Base-by-base conservation (phyloP, 73 alveolate species). In the Effrenium voratum region DNA sequence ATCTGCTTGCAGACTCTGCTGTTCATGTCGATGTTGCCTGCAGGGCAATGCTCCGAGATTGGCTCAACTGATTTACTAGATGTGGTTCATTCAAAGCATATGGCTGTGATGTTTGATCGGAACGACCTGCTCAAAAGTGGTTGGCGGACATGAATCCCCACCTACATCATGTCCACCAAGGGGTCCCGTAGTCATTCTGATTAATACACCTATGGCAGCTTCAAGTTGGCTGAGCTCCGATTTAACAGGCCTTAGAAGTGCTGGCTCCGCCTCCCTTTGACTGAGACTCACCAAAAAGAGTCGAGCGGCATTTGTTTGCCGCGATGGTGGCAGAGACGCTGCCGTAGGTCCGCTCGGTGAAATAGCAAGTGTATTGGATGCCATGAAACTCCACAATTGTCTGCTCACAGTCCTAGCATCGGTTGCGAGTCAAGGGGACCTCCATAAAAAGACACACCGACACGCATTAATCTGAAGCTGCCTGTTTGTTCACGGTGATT, bases 301-400 rank as follows among this genome's bases (percentile, higher is more conserved):
- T 57, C 97, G 4, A 68, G 97, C 16, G 22, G 32, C 97, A 90
- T 36, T 87, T 70, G 44, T 75, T 66, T 32, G 66, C 88, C 47
- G 66, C 36, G 30, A 90, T 44, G 38, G 75, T 55, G 43, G 88
- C 52, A 28, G 97, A 66, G 52, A 68, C 36, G 88, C 97, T 70
- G 83, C 97, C 97, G 3, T 70, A 90, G 24, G 76, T 70, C 0
- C 3, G 43, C 75, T 68, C 52, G 5, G 97, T 90, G 73, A 49
- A 90, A 75, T 45, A 90, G 57, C 97, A 90, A 32, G 68, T 75
- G 47, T 90, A 90, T 38, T 87, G 43, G 49, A 90, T 44, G 73
- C 97, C 97, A 70, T 70, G n/a, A 80, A 68, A 90, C 52, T 90
- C 97, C 73, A 90, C 97, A 32, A 80, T 76, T 34, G 88, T 90